phyloP scores from a whole-genome alignment of 2,329 filamentous ascomycete species.

The Chalara sp. region DNA sequence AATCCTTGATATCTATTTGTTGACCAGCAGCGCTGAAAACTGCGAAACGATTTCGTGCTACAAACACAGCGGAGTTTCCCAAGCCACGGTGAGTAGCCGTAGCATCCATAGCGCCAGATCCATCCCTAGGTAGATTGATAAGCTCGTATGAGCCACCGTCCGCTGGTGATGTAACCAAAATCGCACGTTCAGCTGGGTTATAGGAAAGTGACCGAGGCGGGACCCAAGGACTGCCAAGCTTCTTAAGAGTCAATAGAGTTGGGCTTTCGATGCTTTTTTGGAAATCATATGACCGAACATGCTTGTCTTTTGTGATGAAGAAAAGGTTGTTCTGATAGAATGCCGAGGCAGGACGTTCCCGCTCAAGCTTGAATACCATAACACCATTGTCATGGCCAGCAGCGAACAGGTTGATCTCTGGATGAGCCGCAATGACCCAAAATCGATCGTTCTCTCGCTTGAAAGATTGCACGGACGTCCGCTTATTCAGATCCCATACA shows the following conservation, averaged over 20 bases:
- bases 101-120: constrained; percentile 83
- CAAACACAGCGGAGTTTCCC: constrained; percentile 91
- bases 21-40: constrained; percentile 81
- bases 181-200: constrained; percentile 94
- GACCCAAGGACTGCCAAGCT: constrained; percentile 90
- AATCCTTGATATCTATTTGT: constrained; percentile 94
- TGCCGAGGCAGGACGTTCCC: constrained; percentile 87
- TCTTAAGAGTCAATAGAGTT: constrained; percentile 89
- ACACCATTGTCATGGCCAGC: constrained; percentile 98
- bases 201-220: constrained; percentile 91
- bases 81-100: constrained; percentile 87
- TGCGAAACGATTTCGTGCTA: constrained; percentile 92
- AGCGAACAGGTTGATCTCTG: constrained; percentile 96
- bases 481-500: constrained; percentile 97
- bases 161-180: constrained; percentile 85
- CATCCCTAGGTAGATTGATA: constrained; percentile 85
- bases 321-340: constrained; percentile 93
- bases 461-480: constrained; percentile 93
- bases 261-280: constrained; percentile 90
- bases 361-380: constrained; percentile 98
- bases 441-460: constrained; percentile 97
- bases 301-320: constrained; percentile 98
- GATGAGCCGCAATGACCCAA: constrained; percentile 98
- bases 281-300: constrained; percentile 94
- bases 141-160: constrained; percentile 92